Conservation (phyloP, 2,329 filamentous ascomycete genomes). For the Fusarium aywerte region DNA sequence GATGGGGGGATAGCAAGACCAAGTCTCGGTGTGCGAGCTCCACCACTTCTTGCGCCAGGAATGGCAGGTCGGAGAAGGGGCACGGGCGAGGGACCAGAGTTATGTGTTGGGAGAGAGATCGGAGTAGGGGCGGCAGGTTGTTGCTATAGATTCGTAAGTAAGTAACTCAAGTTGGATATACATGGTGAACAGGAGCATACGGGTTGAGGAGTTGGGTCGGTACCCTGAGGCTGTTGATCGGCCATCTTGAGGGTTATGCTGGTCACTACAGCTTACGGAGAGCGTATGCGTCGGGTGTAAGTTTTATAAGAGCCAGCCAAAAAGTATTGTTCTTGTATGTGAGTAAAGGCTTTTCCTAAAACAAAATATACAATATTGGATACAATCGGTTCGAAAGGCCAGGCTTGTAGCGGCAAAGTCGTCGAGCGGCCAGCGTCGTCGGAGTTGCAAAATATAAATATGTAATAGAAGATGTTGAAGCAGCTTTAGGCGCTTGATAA, state of each 20-base stretch:
- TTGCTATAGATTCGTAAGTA: constrained; percentile 39
- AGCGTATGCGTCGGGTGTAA: neutral
- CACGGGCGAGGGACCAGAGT: constrained; percentile 68
- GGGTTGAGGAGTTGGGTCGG: constrained; percentile 37
- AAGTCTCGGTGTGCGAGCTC: constrained; percentile 76
- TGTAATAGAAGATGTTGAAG: neutral
- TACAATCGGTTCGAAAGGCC: constrained; percentile 9
- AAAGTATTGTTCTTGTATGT: neutral
- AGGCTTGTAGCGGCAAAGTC: constrained; percentile 23
- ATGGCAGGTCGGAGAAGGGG: constrained; percentile 87
- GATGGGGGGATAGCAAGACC: constrained; percentile 92
- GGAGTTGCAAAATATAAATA: constrained; percentile 3
- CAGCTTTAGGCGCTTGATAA: neutral
- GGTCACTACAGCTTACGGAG: constrained; percentile 23
- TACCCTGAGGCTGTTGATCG: constrained; percentile 40
- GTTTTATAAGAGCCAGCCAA: neutral
- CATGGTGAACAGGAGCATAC: constrained; percentile 28
- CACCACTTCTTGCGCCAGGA: constrained; percentile 72
- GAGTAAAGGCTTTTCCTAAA: neutral
- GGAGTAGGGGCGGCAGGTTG: constrained; percentile 39
- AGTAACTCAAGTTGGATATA: neutral
- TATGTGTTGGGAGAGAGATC: constrained; percentile 49
- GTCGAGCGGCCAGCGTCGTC: constrained; percentile 42
- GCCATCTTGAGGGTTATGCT: constrained; percentile 39
- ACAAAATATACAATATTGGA: neutral